phyloP scores from a whole-genome alignment of 768 basidiomycete genomes.

The Kwoniella botswanensis region DNA sequence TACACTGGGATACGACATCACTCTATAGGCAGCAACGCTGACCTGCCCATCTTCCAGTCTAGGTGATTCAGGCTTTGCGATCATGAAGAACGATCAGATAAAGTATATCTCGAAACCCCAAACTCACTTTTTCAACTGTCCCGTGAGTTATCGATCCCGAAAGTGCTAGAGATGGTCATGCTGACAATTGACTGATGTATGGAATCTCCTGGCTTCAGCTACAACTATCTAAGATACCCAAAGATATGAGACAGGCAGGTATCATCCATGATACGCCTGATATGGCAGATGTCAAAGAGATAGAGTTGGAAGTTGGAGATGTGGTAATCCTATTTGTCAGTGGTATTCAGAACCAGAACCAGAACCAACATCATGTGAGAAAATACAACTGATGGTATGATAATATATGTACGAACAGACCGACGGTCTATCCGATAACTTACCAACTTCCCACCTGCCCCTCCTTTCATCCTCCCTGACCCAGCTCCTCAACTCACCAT shows the following conservation, averaged over 20 bases:
- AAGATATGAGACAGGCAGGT: constrained; percentile 17
- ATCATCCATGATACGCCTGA: constrained; percentile 48
- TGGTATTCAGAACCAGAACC: not conserved
- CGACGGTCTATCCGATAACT: constrained; percentile 58
- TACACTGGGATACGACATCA: not conserved
- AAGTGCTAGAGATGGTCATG: too few relatives aligned
- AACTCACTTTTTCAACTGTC: constrained; percentile 58
- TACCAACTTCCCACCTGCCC: constrained; percentile 49
- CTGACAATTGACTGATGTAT: not conserved
- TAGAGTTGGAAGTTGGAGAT: constrained; percentile 51
- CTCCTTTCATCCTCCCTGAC: constrained; percentile 42
- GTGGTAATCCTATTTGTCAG: constrained; percentile 55
- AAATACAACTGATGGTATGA: not conserved
- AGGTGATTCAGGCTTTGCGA: constrained; percentile 57
- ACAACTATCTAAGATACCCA: constrained; percentile 38
- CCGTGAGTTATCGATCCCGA: constrained; percentile 32
- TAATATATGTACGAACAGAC: constrained; percentile 40
- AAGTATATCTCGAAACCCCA: constrained; percentile 43
- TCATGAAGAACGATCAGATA: constrained; percentile 50
- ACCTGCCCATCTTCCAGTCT: constrained; percentile 40
- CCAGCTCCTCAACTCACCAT: constrained; percentile 35
- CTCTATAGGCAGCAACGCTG: too few relatives aligned
- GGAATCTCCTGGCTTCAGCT: constrained; percentile 8
- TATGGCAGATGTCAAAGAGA: constrained; percentile 42
- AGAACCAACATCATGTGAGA: not conserved